Evolutionary conservation across 2,329 filamentous ascomycete species (phyloP).

Genomic region (Colletotrichum brevisporum): DNA sequence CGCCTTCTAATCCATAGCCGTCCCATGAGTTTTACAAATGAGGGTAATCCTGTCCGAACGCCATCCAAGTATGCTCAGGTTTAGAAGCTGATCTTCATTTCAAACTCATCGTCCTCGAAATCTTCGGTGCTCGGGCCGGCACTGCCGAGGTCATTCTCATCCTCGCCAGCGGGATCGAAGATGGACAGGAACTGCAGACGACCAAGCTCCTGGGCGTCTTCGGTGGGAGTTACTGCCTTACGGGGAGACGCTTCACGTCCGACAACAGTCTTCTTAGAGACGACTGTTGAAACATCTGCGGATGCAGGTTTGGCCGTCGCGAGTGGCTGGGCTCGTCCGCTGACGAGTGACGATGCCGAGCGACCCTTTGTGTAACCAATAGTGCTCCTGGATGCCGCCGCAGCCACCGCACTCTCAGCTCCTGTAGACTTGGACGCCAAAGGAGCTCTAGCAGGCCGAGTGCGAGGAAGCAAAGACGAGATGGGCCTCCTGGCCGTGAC

Average conservation of each 20-base stretch:
- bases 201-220: slow-evolving; percentile 52
- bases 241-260: slow-evolving; percentile 37
- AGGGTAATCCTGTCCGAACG: slow-evolving; percentile 33
- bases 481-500: slow-evolving; percentile 46
- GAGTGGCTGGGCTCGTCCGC: slow-evolving; percentile 38
- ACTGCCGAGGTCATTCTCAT: slow-evolving; percentile 57
- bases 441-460: slow-evolving; percentile 54
- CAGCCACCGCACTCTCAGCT: slow-evolving; percentile 72
- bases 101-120: slow-evolving; percentile 69
- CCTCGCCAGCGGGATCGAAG: slow-evolving; percentile 66
- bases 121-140: slow-evolving; percentile 49
- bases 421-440: slow-evolving; percentile 62
- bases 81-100: slow-evolving; percentile 60
- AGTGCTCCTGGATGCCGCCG: slow-evolving; percentile 82
- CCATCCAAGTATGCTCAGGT: slow-evolving; percentile 8
- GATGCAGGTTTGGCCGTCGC: slow-evolving; percentile 31
- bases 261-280: slow-evolving; percentile 14
- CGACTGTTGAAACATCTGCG: slow-evolving; percentile 4
- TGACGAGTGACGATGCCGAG: slow-evolving; percentile 62
- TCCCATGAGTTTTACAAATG: slow-evolving; percentile 20
- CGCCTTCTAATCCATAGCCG: slow-evolving; percentile 31
- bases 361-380: slow-evolving; percentile 89
- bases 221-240: slow-evolving; percentile 28
- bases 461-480: slow-evolving; percentile 49
- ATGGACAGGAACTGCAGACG: slow-evolving; percentile 70